These are phyloP conservation scores for Tolypocladium inflatum DNA, from an alignment of 2,329 filamentous ascomycete species.

Conservation along the genomic window DNA sequence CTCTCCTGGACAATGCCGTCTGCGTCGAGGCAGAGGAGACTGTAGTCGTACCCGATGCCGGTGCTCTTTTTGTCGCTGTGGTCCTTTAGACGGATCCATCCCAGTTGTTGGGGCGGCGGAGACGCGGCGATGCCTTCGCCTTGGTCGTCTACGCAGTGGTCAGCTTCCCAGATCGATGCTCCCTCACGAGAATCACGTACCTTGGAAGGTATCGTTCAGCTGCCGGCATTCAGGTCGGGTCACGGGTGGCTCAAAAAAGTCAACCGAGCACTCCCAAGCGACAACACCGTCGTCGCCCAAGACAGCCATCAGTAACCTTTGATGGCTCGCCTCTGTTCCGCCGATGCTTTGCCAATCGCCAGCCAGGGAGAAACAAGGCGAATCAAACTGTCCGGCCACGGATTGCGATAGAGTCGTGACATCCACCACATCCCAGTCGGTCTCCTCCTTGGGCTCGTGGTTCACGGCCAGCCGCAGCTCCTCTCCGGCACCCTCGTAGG, in stretches of 20 bases:
- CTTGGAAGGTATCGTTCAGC: constrained; percentile 4
- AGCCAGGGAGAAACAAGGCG: constrained; percentile 9
- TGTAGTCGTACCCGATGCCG: constrained; percentile 5
- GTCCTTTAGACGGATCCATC: constrained; percentile 7
- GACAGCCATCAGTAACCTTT: constrained; percentile 8
- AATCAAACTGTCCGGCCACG: constrained; percentile 6
- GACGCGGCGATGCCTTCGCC: constrained; percentile 1
- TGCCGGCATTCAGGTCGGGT: constrained; percentile 6
- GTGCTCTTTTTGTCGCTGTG: background rate
- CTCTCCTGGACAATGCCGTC: constrained; percentile 6
- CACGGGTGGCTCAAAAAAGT: constrained; percentile 6
- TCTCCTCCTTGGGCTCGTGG: constrained; percentile 4
- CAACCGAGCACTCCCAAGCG: constrained; percentile 10
- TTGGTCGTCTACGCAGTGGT: constrained; percentile 3
- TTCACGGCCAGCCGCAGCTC: constrained; percentile 10
- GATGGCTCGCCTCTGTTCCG: background rate
- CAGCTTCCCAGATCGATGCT: background rate
- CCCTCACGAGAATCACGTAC: constrained; percentile 2
- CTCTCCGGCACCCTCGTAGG: constrained; percentile 7
- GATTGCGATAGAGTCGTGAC: constrained; percentile 4
- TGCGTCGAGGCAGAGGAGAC: constrained; percentile 6
- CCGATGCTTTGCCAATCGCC: constrained; percentile 7
- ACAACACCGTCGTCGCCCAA: constrained; percentile 6
- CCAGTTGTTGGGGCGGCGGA: constrained; percentile 6
- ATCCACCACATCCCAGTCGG: constrained; percentile 6